phyloP scores from a whole-genome alignment of 169 alveolate species.

The Cryptosporidium parvum region DNA sequence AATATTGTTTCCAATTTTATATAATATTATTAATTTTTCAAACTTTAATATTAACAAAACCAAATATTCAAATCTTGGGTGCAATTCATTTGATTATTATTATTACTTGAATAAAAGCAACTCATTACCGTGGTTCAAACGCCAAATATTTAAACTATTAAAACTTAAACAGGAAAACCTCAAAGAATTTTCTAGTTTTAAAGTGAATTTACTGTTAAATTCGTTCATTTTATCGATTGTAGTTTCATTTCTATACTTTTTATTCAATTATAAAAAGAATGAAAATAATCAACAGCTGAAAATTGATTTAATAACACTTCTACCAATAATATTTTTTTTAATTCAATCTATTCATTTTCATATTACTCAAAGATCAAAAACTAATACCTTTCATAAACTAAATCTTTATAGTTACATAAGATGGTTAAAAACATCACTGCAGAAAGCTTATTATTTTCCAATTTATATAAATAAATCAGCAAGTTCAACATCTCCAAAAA shows the following conservation, averaged over 20 bases:
- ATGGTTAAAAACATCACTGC: neutral
- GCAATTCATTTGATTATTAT: conserved; percentile 18
- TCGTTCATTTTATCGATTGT: conserved; percentile 4
- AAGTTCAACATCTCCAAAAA: conserved; percentile 9
- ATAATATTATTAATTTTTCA: neutral
- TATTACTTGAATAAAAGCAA: conserved; percentile 17
- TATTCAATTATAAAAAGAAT: neutral
- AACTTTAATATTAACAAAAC: neutral
- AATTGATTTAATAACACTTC: neutral
- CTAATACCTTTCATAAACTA: neutral
- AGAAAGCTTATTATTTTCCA: neutral
- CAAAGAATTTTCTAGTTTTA: neutral
- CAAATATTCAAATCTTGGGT: neutral
- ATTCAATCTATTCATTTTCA: neutral
- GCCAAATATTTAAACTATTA: neutral
- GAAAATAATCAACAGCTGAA: neutral
- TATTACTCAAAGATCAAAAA: neutral
- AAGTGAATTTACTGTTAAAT: neutral
- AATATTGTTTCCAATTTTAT: neutral
- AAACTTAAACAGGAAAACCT: neutral
- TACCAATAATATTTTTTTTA: conserved; percentile 24
- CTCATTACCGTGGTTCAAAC: conserved; percentile 14
- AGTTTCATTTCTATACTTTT: neutral
- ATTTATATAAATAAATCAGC: neutral
- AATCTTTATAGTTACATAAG: neutral